phyloP scores from a whole-genome alignment of 139 green algal species.

The Coccomyxa sp. region DNA sequence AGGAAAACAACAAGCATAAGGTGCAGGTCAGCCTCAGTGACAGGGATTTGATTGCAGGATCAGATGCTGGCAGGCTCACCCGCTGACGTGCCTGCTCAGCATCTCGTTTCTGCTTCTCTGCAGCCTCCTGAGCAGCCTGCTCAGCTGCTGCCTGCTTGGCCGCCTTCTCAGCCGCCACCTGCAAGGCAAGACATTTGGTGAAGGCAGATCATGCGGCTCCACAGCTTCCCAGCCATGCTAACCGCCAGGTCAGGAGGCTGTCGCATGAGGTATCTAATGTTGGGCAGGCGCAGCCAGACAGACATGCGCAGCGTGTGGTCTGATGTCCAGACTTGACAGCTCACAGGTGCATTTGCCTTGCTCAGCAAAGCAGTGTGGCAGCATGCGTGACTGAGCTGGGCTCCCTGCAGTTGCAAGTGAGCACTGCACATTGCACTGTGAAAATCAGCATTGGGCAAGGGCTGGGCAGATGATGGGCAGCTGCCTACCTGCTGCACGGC shows the following conservation, averaged over 20 bases:
- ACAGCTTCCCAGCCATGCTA: no score
- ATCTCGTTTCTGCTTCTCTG: background rate
- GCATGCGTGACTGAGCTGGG: no score
- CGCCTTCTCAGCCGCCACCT: background rate
- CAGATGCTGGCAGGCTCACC: no score
- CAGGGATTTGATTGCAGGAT: no score
- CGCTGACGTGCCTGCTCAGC: background rate
- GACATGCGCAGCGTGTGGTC: no score
- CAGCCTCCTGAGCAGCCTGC: background rate
- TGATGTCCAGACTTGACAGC: no score
- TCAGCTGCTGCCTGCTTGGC: background rate
- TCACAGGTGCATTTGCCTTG: background rate
- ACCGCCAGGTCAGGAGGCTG: no score
- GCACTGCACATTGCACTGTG: background rate
- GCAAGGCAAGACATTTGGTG: background rate
- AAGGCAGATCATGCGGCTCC: background rate
- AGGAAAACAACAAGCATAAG: no score
- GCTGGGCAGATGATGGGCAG: background rate
- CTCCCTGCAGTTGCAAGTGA: background rate
- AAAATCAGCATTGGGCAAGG: background rate
- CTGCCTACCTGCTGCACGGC: background rate
- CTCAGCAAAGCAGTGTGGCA: no score
- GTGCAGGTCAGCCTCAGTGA: no score
- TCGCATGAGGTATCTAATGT: no score
- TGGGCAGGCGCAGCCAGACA: no score